A percentile compares a stretch with the other conserved stretches of the same genome.
Evolutionary conservation across 163 green algal species (phyloP).

Genomic region (Coccomyxa subellipsoidea): DNA sequence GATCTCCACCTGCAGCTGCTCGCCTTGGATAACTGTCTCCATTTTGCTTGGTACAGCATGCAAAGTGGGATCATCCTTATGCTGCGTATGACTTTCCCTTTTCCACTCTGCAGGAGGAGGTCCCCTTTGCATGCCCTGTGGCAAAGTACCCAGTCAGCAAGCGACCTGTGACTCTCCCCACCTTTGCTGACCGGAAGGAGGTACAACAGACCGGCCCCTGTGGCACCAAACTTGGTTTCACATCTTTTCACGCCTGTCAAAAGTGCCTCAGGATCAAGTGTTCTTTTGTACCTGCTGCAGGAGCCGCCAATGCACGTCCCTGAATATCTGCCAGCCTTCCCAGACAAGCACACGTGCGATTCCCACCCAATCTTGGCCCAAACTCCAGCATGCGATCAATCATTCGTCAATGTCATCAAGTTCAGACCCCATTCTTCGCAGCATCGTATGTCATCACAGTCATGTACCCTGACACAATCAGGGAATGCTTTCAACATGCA

Average conservation of each 20-base stretch:
- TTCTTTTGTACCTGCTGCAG: conserved; percentile 15
- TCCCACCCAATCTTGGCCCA: too few species aligned
- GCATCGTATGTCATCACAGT: too few species aligned
- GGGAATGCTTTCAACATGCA: background rate
- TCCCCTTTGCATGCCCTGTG: conserved; percentile 57
- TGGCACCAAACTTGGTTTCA: too few species aligned
- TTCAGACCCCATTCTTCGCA: conserved; percentile 10
- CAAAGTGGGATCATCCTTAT: background rate
- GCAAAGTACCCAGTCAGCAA: conserved; percentile 52
- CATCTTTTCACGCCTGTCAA: too few species aligned
- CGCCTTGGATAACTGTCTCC: background rate
- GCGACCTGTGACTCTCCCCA: conserved; percentile 32
- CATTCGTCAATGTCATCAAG: too few species aligned
- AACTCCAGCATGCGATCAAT: too few species aligned
- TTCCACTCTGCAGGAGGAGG: conserved; percentile 27
- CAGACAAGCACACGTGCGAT: conserved; percentile 77
- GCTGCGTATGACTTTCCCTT: background rate
- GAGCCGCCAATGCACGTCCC: conserved; percentile 64
- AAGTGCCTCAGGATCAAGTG: background rate
- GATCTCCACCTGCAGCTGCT: background rate
- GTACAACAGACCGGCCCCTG: conserved; percentile 37
- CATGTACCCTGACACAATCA: too few species aligned
- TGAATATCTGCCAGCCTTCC: conserved; percentile 75
- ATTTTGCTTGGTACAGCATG: background rate
- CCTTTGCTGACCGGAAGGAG: conserved; percentile 64